Percentiles rank a stretch among this genome's conserved stretches.
phyloP scores from a whole-genome alignment of 192 early-diverging fungal species.

The Coemansia asiatica region DNA sequence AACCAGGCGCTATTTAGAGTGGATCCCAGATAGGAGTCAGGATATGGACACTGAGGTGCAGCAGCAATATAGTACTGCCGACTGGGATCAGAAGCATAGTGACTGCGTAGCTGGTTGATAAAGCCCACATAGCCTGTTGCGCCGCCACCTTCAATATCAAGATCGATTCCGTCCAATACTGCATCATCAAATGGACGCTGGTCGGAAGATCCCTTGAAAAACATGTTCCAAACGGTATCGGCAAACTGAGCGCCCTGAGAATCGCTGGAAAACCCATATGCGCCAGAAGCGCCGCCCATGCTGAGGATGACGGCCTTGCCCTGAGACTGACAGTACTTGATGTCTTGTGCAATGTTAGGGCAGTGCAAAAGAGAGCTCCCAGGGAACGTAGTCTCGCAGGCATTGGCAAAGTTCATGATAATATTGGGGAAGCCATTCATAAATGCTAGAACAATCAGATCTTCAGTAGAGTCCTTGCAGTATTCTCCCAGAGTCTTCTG shows the following conservation, averaged over 20 bases:
- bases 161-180: constrained; percentile 63
- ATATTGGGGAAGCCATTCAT: constrained; percentile 60
- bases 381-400: constrained; percentile 59
- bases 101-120: constrained; percentile 46
- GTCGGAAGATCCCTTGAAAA: constrained; percentile 58
- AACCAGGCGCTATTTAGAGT: constrained; percentile 61
- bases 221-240: constrained; percentile 60
- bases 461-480: constrained; percentile 62
- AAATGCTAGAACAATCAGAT: constrained; percentile 65
- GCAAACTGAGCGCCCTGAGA: constrained; percentile 53
- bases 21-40: constrained; percentile 57
- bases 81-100: constrained; percentile 49
- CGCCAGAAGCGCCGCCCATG: constrained; percentile 67
- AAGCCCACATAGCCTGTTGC: constrained; percentile 54
- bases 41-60: constrained; percentile 67
- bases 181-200: constrained; percentile 62
- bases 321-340: constrained; percentile 64
- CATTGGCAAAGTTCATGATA: constrained; percentile 63
- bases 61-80: constrained; percentile 60
- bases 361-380: constrained; percentile 62
- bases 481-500: constrained; percentile 54
- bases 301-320: constrained; percentile 66
- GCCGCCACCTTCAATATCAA: constrained; percentile 60
- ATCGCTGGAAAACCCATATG: constrained; percentile 56
- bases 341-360: constrained; percentile 59